Conservation (phyloP, 352 stramenopile species). For the Phytopythium delawarense region DNA sequence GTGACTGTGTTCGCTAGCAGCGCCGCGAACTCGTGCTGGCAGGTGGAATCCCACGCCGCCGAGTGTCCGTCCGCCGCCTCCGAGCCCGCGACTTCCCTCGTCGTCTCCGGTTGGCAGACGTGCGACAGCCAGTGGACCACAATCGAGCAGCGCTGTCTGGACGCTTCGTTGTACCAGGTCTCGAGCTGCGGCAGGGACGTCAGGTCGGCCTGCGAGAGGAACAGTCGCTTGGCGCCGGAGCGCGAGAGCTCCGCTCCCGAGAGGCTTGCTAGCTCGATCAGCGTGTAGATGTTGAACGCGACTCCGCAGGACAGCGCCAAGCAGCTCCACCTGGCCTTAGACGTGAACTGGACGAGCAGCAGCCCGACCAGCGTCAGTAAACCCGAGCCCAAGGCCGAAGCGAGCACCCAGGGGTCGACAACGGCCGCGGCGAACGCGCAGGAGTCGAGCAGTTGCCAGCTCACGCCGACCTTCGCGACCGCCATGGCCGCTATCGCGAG, state of each 20-base stretch:
- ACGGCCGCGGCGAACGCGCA: not conserved
- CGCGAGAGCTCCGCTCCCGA: not conserved
- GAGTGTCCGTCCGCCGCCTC: not conserved
- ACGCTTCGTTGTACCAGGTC: slow-evolving; percentile 15
- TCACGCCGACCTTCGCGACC: not conserved
- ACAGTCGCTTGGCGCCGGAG: not conserved
- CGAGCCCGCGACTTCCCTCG: not conserved
- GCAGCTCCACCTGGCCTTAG: not conserved
- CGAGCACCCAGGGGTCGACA: not conserved
- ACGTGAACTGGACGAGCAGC: not conserved
- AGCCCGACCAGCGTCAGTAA: not conserved
- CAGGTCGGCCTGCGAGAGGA: not conserved
- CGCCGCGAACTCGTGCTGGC: slow-evolving; percentile 19
- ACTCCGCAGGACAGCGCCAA: not conserved
- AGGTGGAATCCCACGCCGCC: slow-evolving; percentile 16
- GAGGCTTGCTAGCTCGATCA: not conserved
- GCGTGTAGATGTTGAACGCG: not conserved
- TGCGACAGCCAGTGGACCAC: slow-evolving; percentile 28
- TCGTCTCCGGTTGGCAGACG: slow-evolving; percentile 12
- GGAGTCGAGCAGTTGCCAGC: not conserved
- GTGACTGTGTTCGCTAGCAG: slow-evolving; percentile 13
- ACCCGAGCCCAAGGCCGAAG: not conserved
- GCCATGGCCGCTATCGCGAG: not conserved
- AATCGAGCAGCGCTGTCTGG: slow-evolving; percentile 17
- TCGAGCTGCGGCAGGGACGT: not conserved